Percentiles rank a stretch among this genome's conserved stretches.
Conservation (phyloP, 108 stramenopile species). For the Aurantiochytrium sp. region DNA sequence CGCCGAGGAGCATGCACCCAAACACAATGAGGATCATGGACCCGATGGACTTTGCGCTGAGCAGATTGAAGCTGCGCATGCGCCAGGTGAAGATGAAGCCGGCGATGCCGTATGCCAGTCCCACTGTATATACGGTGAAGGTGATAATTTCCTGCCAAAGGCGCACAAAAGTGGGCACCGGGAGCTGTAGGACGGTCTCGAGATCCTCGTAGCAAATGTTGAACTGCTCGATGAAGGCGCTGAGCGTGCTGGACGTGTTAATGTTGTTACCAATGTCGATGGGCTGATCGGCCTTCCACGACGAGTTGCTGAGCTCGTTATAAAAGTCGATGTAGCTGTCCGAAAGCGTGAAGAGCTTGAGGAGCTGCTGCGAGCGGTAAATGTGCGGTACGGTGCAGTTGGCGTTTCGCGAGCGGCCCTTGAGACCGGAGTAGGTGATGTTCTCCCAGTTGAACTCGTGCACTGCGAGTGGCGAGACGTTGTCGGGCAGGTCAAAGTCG, state of each 20-base stretch:
- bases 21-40: background rate
- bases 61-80: background rate
- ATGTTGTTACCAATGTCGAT: background rate
- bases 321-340: background rate
- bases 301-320: background rate
- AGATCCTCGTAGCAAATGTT: constrained; percentile 12
- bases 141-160: constrained; percentile 5
- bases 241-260: background rate
- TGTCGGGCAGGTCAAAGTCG: background rate
- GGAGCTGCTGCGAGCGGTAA: constrained; percentile 1
- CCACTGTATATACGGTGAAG: background rate
- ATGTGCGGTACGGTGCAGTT: constrained; percentile 7
- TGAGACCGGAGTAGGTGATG: background rate
- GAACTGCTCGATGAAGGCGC: constrained; percentile 16
- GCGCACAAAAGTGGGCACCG: background rate
- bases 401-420: background rate
- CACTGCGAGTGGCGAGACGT: background rate
- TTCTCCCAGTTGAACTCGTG: background rate
- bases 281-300: background rate
- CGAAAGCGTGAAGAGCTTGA: background rate
- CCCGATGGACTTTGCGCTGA: background rate
- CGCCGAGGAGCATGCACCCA: background rate
- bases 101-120: background rate
- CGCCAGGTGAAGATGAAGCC: background rate
- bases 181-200: background rate